Base-by-base conservation (phyloP, 1,284 basidiomycete genomes). In the Moniliophthora roreri region DNA sequence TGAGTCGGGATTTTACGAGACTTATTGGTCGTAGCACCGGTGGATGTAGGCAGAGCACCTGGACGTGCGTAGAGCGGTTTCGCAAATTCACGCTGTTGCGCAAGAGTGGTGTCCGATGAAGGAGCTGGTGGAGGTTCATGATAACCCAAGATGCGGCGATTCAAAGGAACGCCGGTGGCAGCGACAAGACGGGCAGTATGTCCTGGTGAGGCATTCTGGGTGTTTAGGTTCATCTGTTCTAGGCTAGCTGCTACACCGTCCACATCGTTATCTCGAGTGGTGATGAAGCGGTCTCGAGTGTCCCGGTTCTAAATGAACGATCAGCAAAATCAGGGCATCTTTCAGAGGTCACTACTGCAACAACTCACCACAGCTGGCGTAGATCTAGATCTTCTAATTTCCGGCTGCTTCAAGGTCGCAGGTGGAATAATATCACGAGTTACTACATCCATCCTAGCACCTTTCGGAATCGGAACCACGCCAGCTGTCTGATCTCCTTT, bases 1-100 rank as follows among this genome's bases (percentile, higher is more conserved):
- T 84, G 87, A 0, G 86, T 93, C 0, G 91, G 79, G 54, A 97
- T 90, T 60, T 89, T 87, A 8, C 94, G 80, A 1, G 81, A 70
- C 62, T 92, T 91, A 60, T 79, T 80, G 0, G 86, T 83, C 0
- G 76, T 72, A 0, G 81, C 75, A 3, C 82, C 80, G 5, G 82
- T 83, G 3, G 86, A 85, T 0, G 82, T 78, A 0, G 82, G 73
- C 16, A 89, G 66, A 0, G 83, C 71, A 1, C 80, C 81, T 0
- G 85, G 82, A 20, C 87, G 81, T 1, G 77, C 80, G 58, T 90
- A 89, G 3, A 92, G 77, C 1, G 90, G 88, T 15, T 81, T 77
- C 0, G 84, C 89, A 51, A 82, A 81, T 60, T 87, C 85, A 21
- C 89, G 82, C 56, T 91, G 89, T 58, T 87, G 77, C 1, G 84